Evolutionary conservation across 305 asterid species (phyloP).

Genomic region (Solanum hybrid): DNA sequence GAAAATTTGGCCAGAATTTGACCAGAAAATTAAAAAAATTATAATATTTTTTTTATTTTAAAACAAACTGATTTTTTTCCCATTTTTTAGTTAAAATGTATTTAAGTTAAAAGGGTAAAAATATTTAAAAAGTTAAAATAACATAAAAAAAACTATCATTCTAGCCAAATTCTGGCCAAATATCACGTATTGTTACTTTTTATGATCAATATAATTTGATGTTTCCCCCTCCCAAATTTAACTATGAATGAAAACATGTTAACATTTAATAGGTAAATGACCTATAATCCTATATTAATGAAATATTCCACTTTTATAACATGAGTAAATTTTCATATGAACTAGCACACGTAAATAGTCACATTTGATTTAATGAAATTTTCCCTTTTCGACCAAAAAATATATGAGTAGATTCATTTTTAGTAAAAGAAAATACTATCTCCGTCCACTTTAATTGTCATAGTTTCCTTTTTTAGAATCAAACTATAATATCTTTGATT

Average conservation of each 20-base stretch:
- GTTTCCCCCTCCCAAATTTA: not conserved
- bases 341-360: not conserved
- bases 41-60: too few relatives aligned
- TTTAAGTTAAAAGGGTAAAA: too few relatives aligned
- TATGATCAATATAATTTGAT: not conserved
- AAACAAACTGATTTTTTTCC: too few relatives aligned
- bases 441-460: too few relatives aligned
- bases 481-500: too few relatives aligned
- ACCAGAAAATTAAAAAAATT: too few relatives aligned
- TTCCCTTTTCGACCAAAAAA: not conserved
- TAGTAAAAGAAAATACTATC: not conserved
- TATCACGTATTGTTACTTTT: not conserved
- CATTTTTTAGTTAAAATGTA: too few relatives aligned
- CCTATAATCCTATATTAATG: not conserved
- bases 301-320: not conserved
- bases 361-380: not conserved
- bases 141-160: too few relatives aligned
- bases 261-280: not conserved
- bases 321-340: not conserved
- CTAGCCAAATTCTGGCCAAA: too few relatives aligned
- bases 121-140: too few relatives aligned
- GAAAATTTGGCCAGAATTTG: too few relatives aligned
- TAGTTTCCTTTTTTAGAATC: too few relatives aligned
- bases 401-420: not conserved
- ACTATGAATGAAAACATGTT: not conserved